phyloP scores from a whole-genome alignment of 2,329 filamentous ascomycete species.

The Venturia nashicola region DNA sequence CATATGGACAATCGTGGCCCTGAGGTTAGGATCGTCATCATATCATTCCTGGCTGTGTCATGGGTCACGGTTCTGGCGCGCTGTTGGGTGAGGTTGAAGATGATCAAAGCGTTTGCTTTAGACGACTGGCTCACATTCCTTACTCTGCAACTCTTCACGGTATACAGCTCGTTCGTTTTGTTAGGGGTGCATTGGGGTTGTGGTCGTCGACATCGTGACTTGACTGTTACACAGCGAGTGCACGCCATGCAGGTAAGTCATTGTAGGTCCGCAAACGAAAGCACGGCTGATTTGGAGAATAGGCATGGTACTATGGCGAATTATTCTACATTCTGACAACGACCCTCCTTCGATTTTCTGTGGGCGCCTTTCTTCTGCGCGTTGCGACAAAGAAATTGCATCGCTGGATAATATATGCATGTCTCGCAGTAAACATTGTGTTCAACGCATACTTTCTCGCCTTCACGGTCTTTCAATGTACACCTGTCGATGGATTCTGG shows the following conservation, averaged over 20 bases:
- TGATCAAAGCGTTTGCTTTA: conserved; percentile 8
- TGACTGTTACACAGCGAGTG: not conserved
- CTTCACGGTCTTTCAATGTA: conserved; percentile 9
- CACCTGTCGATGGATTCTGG: conserved; percentile 9
- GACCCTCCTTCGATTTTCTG: conserved; percentile 1
- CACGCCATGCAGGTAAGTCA: conserved; percentile 6
- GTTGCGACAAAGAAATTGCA: conserved; percentile 4
- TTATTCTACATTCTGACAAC: conserved; percentile 9
- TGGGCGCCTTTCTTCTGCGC: conserved; percentile 9
- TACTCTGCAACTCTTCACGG: conserved; percentile 5
- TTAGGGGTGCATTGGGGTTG: not conserved
- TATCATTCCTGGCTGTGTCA: not conserved
- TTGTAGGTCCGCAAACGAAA: not conserved
- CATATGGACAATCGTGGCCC: not conserved
- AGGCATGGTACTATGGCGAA: conserved; percentile 9
- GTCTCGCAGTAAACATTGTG: conserved; percentile 4
- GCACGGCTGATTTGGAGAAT: not conserved
- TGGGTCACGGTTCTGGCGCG: conserved; percentile 4
- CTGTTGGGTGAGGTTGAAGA: conserved; percentile 4
- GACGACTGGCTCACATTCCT: conserved; percentile 10
- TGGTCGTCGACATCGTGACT: not conserved
- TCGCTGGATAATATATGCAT: conserved; percentile 1
- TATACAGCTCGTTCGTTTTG: not conserved
- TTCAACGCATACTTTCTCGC: conserved; percentile 8
- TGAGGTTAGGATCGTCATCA: not conserved